Evolutionary conservation across 176 grass and related monocot species (phyloP).

Genomic region (Microstegium vimineum): DNA sequence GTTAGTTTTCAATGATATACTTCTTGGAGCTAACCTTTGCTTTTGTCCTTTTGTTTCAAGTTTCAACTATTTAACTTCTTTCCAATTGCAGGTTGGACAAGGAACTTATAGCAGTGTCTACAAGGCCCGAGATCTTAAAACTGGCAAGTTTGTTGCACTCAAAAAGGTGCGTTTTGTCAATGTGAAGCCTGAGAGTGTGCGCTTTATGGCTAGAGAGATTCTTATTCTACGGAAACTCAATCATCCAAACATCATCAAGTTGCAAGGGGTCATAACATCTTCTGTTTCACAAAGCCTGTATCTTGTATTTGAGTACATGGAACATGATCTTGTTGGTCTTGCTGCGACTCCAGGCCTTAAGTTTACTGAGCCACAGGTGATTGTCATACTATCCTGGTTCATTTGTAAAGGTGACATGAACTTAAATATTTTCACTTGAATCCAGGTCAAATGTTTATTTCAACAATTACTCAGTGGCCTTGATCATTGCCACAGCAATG

Average conservation of each 20-base stretch:
- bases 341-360: conserved; percentile 63
- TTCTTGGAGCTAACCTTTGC: neutral
- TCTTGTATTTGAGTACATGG: conserved; percentile 91
- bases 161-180: conserved; percentile 77
- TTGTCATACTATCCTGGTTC: neutral
- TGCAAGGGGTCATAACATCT: conserved; percentile 72
- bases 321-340: conserved; percentile 87
- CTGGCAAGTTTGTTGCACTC: conserved; percentile 65
- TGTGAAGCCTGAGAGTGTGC: conserved; percentile 74
- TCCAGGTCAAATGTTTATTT: conserved; percentile 77
- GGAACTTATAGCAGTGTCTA: conserved; percentile 91
- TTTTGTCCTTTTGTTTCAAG: neutral
- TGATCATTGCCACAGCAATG: conserved; percentile 74
- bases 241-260: conserved; percentile 87
- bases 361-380: conserved; percentile 79
- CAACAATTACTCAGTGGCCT: conserved; percentile 77
- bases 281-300: conserved; percentile 55
- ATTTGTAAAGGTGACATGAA: neutral
- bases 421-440: conserved; percentile 32
- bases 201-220: conserved; percentile 92
- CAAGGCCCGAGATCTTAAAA: conserved; percentile 73
- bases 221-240: conserved; percentile 67
- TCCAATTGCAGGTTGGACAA: conserved; percentile 71
- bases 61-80: neutral
- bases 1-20: neutral